A percentile compares a stretch with the other conserved stretches of the same genome.
These are phyloP conservation scores for Trichoderma orchidacearum DNA, from an alignment of 495 filamentous ascomycete species.

Conservation along the genomic window DNA sequence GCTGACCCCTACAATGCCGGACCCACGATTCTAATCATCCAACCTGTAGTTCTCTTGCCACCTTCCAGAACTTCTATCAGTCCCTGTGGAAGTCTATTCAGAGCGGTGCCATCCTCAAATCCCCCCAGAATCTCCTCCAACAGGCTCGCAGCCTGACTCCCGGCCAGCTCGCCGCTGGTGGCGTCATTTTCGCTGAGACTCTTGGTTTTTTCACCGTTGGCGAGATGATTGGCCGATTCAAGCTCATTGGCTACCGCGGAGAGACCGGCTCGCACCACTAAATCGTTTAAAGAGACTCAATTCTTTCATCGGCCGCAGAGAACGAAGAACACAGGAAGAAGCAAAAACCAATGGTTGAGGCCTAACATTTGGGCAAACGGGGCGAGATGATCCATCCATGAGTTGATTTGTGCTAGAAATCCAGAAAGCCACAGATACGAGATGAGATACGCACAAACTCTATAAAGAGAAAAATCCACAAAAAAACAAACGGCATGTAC, in stretches of 20 bases:
- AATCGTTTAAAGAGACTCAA: neutral
- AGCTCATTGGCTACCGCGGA: conserved; percentile 86
- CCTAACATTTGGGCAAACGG: too few relatives aligned
- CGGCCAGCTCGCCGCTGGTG: conserved; percentile 51
- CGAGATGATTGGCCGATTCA: conserved; percentile 89
- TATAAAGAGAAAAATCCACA: neutral
- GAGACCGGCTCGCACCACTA: conserved; percentile 50
- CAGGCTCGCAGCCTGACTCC: conserved; percentile 54
- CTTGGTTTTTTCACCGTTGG: conserved; percentile 96
- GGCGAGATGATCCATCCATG: too few relatives aligned
- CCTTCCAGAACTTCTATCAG: conserved; percentile 81
- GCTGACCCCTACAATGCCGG: conserved; percentile 3
- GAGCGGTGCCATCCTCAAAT: conserved; percentile 33
- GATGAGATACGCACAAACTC: neutral
- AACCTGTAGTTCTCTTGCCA: conserved; percentile 49
- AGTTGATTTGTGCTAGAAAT: too few relatives aligned
- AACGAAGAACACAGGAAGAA: too few relatives aligned
- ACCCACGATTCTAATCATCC: conserved; percentile 7
- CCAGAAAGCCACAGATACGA: too few relatives aligned
- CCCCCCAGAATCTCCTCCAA: conserved; percentile 37
- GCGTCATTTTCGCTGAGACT: conserved; percentile 71
- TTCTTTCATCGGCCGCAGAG: too few relatives aligned
- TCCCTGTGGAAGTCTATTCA: conserved; percentile 50
- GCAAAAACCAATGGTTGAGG: too few relatives aligned
- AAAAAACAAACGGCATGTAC: neutral